These are phyloP conservation scores for Trifolium subterraneum DNA, from an alignment of 306 rosid species.

Conservation along the genomic window DNA sequence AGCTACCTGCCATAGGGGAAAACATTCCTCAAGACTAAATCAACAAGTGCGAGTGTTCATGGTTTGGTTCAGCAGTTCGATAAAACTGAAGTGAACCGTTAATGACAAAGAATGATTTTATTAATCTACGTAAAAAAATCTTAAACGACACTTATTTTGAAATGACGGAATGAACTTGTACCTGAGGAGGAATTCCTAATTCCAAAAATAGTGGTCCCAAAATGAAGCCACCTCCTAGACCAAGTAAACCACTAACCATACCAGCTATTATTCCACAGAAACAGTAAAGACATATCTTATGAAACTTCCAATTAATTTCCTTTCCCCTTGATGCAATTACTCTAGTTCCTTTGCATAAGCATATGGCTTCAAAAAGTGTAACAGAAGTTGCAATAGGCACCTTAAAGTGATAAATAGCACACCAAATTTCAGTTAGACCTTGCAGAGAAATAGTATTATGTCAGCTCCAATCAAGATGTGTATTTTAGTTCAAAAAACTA, in stretches of 20 bases:
- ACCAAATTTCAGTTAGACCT: conserved; percentile 34
- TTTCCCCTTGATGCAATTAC: conserved; percentile 83
- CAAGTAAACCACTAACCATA: conserved; percentile 80
- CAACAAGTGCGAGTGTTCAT: too few species aligned
- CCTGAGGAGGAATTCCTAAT: conserved; percentile 91
- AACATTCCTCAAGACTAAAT: not conserved
- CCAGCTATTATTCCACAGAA: conserved; percentile 80
- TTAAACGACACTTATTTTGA: too few species aligned
- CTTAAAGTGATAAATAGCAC: conserved; percentile 45
- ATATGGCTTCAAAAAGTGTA: conserved; percentile 68
- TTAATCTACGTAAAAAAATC: too few species aligned
- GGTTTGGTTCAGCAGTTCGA: too few species aligned
- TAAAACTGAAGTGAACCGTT: too few species aligned
- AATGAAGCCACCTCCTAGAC: conserved; percentile 84
- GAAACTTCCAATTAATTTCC: conserved; percentile 78
- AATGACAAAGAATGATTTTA: too few species aligned
- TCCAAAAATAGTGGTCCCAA: conserved; percentile 86
- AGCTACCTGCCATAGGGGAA: conserved; percentile 60
- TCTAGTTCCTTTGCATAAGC: conserved; percentile 70
- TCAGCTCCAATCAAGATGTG: conserved; percentile 3
- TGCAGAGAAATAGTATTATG: not conserved
- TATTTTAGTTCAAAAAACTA: not conserved
- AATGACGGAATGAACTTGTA: conserved; percentile 17
- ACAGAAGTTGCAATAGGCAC: conserved; percentile 77
- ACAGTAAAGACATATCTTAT: conserved; percentile 66